Conservation (phyloP, 345 rosid genomes). For the Angophora floribunda region DNA sequence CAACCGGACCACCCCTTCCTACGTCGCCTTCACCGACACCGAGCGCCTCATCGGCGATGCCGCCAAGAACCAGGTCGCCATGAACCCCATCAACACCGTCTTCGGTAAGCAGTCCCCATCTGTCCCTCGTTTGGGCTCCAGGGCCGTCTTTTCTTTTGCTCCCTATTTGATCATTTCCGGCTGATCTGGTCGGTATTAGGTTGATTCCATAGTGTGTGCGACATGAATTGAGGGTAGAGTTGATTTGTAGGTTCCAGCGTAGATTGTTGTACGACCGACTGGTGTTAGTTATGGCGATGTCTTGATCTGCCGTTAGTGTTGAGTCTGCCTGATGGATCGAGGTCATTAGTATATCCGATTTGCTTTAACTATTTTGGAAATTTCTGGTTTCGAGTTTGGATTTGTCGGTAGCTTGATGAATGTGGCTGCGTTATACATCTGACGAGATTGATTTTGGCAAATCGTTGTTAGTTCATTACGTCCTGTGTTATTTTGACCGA, state of each 20-base stretch:
- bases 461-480: neutral
- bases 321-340: neutral
- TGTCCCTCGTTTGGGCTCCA: neutral
- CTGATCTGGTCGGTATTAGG: neutral
- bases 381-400: neutral
- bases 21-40: slow-evolving; percentile 41
- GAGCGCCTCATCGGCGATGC: slow-evolving; percentile 55
- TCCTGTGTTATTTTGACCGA: neutral
- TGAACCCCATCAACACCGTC: slow-evolving; percentile 53
- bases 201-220: neutral
- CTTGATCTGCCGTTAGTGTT: neutral
- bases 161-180: neutral
- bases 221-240: neutral
- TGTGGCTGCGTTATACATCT: neutral
- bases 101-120: neutral
- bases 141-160: neutral
- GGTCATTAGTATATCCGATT: neutral
- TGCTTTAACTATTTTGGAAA: neutral
- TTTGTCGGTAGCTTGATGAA: neutral
- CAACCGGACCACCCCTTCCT: slow-evolving; percentile 43
- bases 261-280: neutral
- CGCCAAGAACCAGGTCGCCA: slow-evolving; percentile 60
- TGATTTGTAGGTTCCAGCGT: neutral
- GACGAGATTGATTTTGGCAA: neutral
- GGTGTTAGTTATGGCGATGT: neutral